Evolutionary conservation across 2,329 filamentous ascomycete species (phyloP), one percentile per base, ranked within the genome.

Genomic region (Sclerotinia borealis): DNA sequence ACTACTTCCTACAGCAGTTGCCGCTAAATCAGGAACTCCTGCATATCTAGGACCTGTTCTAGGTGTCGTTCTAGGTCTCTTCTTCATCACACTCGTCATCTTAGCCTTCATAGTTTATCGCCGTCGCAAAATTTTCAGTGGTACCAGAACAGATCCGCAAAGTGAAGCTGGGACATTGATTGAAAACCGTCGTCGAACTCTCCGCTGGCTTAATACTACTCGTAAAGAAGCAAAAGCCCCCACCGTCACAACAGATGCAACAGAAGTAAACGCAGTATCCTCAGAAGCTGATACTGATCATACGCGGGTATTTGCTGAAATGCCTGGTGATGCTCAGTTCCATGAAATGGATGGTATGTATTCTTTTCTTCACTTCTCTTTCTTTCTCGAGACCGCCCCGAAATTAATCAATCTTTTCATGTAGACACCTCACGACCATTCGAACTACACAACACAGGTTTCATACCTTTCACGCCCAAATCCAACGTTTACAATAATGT

Each of bases 41-140:
- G 75, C 75, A 6, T 89, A 84, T 79, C 79, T 88, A 1, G 81
- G 80, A 0, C 85, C 87, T 0, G 82, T 89, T 2, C 75, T 89
- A 0, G 85, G 85, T 19, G 84, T 86, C 4, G 80, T 88, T 5
- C 77, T 87, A 2, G 85, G 84, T 3, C 76, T 85, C 1, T 79
- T 87, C 50, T 75, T 85, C 55, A 68, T 88, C 47, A 82, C 81
- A 1, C 79, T 80, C 22, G 65, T 82, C 6, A 75, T 81, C 29
- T 77, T 87, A 17, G 76, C 77, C 7, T 77, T 83, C 48, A 76
- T 85, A 25, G 76, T 88, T 25, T 84, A 80, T 74, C 79, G 82
- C 9, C 79, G 80, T 61, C 73, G 75, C 39, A 73, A 72, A 47
- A 72, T 66, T 22, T 66, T 73, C 22, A 66, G 65, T 0, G 27